These are phyloP conservation scores for Aspergillus fischeri DNA, from an alignment of 2,329 filamentous ascomycete genomes.

Conservation along the genomic window DNA sequence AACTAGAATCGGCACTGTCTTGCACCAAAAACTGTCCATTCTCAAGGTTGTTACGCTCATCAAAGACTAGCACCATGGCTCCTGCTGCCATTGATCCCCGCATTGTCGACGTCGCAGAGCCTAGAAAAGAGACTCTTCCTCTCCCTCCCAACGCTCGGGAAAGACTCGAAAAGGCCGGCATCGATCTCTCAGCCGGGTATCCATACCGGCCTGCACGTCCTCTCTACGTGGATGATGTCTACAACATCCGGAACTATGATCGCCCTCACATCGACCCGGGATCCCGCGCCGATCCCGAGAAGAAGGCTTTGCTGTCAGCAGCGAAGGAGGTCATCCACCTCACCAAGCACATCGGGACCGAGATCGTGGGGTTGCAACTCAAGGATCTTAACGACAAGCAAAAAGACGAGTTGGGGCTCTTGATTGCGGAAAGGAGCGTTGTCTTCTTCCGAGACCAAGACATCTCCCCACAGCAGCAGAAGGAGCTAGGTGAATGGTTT, in stretches of 20 bases:
- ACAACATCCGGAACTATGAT: conserved; percentile 58
- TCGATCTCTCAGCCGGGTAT: conserved; percentile 67
- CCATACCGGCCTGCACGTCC: conserved; percentile 66
- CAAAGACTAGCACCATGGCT: conserved; percentile 40
- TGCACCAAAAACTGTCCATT: background rate
- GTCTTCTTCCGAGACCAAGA: conserved; percentile 65
- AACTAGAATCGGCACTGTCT: background rate
- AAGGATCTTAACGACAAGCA: conserved; percentile 58
- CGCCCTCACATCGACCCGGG: conserved; percentile 58
- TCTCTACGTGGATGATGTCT: conserved; percentile 66
- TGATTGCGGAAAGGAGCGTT: conserved; percentile 61
- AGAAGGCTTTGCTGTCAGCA: conserved; percentile 57
- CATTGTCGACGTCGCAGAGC: conserved; percentile 61
- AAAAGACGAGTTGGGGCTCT: conserved; percentile 57
- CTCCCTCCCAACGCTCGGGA: conserved; percentile 56
- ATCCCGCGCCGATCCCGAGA: conserved; percentile 60
- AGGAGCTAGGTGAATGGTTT: conserved; percentile 58
- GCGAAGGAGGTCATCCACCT: conserved; percentile 62
- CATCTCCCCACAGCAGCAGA: conserved; percentile 59
- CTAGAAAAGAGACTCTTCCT: conserved; percentile 60
- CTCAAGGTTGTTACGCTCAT: background rate
- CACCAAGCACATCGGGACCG: conserved; percentile 60
- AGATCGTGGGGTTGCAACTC: conserved; percentile 60
- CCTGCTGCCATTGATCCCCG: conserved; percentile 58
- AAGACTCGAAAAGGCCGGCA: conserved; percentile 63